Conservation (phyloP, 129 eudicot species). For the Artemisia annua region DNA sequence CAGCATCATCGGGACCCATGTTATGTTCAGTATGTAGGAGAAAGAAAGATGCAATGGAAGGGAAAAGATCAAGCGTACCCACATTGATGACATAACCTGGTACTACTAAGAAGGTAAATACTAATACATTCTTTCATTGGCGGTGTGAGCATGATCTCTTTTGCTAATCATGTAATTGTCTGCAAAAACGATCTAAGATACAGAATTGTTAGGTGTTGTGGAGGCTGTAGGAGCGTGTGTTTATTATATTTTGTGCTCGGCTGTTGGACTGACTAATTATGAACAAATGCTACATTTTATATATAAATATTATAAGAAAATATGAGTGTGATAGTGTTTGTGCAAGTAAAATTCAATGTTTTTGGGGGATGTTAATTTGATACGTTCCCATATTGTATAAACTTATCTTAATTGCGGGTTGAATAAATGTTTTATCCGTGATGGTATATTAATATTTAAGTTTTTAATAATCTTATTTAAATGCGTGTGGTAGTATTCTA, state of each 20-base stretch:
- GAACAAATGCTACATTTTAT: conserved; percentile 50
- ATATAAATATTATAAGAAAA: conserved; percentile 23
- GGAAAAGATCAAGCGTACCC: conserved; percentile 56
- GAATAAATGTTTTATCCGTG: no score
- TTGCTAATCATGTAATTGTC: conserved; percentile 32
- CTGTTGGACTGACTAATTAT: conserved; percentile 54
- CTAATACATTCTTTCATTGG: conserved; percentile 53
- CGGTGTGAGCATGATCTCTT: conserved; percentile 58
- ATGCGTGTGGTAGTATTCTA: no score
- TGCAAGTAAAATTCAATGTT: conserved; percentile 31
- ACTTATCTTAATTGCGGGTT: background rate
- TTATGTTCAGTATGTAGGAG: conserved; percentile 78
- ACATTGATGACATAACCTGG: conserved; percentile 47
- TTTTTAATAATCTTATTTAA: no score
- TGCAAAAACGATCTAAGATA: conserved; percentile 49
- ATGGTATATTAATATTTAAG: no score
- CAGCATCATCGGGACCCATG: conserved; percentile 87
- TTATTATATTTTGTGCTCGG: conserved; percentile 42
- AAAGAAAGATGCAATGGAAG: conserved; percentile 99
- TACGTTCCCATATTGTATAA: conserved; percentile 2
- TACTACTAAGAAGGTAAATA: conserved; percentile 40
- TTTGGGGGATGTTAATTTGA: conserved; percentile 20
- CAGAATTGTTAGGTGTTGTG: conserved; percentile 43
- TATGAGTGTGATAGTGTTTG: conserved; percentile 41
- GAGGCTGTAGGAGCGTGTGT: conserved; percentile 37